Conservation (phyloP, 148 eudicot species). For the Selenicereus undatus region DNA sequence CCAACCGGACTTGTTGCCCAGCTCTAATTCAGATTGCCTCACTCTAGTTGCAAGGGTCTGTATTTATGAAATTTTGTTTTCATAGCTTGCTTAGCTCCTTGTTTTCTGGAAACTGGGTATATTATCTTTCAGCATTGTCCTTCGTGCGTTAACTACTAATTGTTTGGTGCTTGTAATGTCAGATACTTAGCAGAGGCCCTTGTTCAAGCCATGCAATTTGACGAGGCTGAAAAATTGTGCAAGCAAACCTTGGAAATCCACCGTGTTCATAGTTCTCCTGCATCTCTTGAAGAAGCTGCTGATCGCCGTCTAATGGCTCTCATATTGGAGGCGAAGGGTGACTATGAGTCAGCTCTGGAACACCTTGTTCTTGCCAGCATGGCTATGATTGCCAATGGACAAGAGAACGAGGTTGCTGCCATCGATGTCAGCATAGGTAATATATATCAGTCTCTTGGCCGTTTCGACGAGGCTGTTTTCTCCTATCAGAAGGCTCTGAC, state of each 20-base stretch:
- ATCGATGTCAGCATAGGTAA: conserved; percentile 94
- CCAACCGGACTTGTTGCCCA: no score
- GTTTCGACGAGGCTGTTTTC: conserved; percentile 90
- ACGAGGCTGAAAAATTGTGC: conserved; percentile 81
- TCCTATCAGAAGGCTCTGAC: conserved; percentile 95
- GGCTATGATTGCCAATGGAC: conserved; percentile 98
- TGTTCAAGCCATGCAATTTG: conserved; percentile 97
- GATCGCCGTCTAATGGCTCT: conserved; percentile 99
- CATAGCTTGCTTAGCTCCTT: neutral
- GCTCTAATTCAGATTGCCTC: neutral
- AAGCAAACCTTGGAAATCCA: conserved; percentile 92
- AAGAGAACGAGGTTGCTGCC: conserved; percentile 91
- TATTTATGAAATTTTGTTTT: neutral
- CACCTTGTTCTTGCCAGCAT: conserved; percentile 97
- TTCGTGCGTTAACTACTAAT: neutral
- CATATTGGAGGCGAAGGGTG: conserved; percentile 92
- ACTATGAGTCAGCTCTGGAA: conserved; percentile 85
- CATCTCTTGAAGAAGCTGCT: conserved; percentile 96
- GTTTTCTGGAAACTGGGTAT: neutral
- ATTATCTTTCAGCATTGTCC: neutral
- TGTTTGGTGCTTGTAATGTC: conserved; percentile 16
- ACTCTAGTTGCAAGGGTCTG: no score
- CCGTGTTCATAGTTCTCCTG: conserved; percentile 84
- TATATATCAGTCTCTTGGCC: conserved; percentile 67
- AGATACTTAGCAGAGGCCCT: conserved; percentile 97